Base-by-base conservation (phyloP, 805 yeast species). In the Hyphopichia homilentoma region DNA sequence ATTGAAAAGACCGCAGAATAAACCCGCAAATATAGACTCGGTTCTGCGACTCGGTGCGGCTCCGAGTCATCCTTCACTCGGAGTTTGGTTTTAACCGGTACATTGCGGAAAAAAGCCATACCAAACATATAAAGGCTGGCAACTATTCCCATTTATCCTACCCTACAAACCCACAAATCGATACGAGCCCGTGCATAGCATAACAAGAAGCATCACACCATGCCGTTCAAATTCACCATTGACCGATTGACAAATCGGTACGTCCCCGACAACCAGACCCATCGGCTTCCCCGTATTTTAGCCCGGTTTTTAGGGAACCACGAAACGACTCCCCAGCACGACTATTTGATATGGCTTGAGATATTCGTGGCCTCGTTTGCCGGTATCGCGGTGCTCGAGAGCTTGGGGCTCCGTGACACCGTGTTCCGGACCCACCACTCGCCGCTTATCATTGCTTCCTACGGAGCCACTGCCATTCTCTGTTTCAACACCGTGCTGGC, bases 401-500 rank as follows among this genome's bases (percentile, higher is more conserved):
- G 69, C 0, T 59, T 75, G 0, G 75, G 74, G 46, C 55, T 50
- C 38, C 47, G 50, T 30, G 55, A 55, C 31, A 57, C 61, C 0
- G 69, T 61, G 0, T 73, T 74, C 41, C 45, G 54, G 3, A 29
- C 40, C 14, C 67, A 63, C 37, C 62, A 65, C 44, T 69, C 74
- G 0, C 79, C 79, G 3, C 45, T 62, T 7, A 61, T 75, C n/a
- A 57, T 75, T 24, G 80, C 79, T 3, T 59, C 70, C 40, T 75
- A 75, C 41, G 86, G 81, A 0, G 87, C 87, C 0, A 60, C 79
- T 2, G 81, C 84, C 1, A 70, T 80, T 21, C 57, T 80, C 8
- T 57, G 75, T 25, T 80, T 72, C 53, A 79, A 79, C 46, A 70
- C 75, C 2, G 55, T 61, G n/a, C 65, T 51, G 14, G 70, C 73